Percentiles rank a stretch among this genome's conserved stretches.
Conservation (phyloP, 2,329 filamentous ascomycete species). For the Fusarium brevicatenulatum region DNA sequence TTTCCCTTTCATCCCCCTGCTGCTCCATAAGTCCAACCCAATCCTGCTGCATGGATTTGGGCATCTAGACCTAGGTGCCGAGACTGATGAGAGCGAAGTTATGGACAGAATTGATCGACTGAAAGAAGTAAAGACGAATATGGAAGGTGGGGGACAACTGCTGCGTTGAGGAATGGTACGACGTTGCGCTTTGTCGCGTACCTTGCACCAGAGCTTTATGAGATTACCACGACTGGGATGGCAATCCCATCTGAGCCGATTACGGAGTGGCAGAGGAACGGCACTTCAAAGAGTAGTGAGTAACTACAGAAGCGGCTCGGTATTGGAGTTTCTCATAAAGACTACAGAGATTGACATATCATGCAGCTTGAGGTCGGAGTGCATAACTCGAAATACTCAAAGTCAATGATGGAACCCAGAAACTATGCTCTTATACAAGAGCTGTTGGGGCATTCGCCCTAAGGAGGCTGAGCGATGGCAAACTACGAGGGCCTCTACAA, state of each 20-base stretch:
- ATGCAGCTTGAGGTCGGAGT: neutral
- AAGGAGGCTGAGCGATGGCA: neutral
- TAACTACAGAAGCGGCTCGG: neutral
- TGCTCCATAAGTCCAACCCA: neutral
- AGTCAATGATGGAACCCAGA: too few species aligned
- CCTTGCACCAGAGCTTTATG: neutral
- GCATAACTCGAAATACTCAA: neutral
- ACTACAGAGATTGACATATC: neutral
- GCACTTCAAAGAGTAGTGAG: neutral
- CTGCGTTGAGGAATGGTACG: neutral
- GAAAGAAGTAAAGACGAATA: neutral
- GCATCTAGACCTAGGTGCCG: neutral
- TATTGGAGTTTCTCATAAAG: too few species aligned
- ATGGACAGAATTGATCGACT: neutral
- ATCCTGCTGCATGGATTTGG: neutral
- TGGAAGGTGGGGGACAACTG: neutral
- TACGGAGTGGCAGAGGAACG: neutral
- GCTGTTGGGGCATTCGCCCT: neutral
- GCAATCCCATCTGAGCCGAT: fast-evolving
- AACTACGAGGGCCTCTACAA: neutral
- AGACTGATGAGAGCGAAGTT: neutral
- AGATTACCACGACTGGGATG: neutral
- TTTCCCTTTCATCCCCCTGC: neutral
- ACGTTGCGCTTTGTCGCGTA: neutral
- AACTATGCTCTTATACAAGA: neutral